These are phyloP conservation scores for Fusarium sp. DNA, from an alignment of 2,329 filamentous ascomycete genomes.

Conservation along the genomic window DNA sequence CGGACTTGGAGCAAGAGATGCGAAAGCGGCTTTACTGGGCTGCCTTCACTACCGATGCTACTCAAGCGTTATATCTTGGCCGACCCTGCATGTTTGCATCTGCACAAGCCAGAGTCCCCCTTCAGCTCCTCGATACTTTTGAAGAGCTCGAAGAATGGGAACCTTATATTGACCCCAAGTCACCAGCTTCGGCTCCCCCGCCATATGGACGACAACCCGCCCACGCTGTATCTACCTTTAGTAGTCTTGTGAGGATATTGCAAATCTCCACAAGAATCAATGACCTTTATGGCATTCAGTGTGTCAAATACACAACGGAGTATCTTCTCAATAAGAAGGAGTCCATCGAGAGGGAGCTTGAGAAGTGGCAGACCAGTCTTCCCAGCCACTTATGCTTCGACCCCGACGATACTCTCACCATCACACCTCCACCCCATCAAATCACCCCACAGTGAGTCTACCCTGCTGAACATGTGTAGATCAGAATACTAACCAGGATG, in stretches of 20 bases:
- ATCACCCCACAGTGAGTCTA: constrained; percentile 42
- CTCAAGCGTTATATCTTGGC: constrained; percentile 46
- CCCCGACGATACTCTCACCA: constrained; percentile 36
- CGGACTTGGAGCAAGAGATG: constrained; percentile 46
- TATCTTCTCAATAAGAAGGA: constrained; percentile 40
- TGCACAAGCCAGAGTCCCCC: constrained; percentile 44
- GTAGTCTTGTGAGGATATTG: constrained; percentile 41
- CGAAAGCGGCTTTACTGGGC: constrained; percentile 48
- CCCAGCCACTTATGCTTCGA: constrained; percentile 41
- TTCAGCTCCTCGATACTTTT: constrained; percentile 44
- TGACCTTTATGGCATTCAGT: constrained; percentile 40
- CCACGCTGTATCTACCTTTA: constrained; percentile 42
- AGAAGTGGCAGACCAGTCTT: constrained; percentile 39
- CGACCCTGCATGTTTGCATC: constrained; percentile 46
- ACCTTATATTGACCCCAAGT: constrained; percentile 44
- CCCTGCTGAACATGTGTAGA: background rate
- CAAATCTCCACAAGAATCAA: constrained; percentile 43
- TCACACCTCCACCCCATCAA: constrained; percentile 42
- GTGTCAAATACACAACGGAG: constrained; percentile 39
- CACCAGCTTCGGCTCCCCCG: constrained; percentile 37
- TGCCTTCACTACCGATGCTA: constrained; percentile 46
- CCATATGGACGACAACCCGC: constrained; percentile 42
- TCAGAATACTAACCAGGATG: constrained; percentile 3
- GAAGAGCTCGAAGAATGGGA: constrained; percentile 48
- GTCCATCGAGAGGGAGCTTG: constrained; percentile 38